These are phyloP conservation scores for Hypoxylon intermedium DNA, from an alignment of 495 filamentous ascomycete species.

Conservation along the genomic window DNA sequence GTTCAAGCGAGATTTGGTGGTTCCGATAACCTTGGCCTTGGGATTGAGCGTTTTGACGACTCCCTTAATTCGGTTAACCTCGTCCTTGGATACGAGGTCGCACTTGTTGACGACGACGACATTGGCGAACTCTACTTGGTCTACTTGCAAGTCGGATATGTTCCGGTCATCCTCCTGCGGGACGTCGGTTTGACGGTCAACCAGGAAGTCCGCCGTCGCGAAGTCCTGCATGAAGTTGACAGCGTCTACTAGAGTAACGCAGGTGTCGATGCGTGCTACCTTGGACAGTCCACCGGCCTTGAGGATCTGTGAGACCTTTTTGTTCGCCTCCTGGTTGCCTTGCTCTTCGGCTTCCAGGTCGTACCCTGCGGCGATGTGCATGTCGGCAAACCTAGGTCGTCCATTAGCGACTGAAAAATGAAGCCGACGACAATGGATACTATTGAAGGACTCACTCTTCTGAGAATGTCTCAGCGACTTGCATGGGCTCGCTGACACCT, in stretches of 20 bases:
- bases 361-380: constrained; percentile 30
- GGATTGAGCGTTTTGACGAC: constrained; percentile 59
- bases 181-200: constrained; percentile 51
- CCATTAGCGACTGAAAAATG: constrained; percentile 22
- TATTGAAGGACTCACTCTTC: constrained; percentile 55
- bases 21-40: constrained; percentile 57
- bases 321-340: constrained; percentile 24
- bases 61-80: constrained; percentile 49
- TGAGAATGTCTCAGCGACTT: constrained; percentile 68
- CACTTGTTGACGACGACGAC: constrained; percentile 65
- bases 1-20: constrained; percentile 54
- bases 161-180: constrained; percentile 65
- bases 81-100: constrained; percentile 46
- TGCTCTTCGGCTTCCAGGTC: constrained; percentile 33
- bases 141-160: constrained; percentile 66
- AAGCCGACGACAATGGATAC: constrained; percentile 39
- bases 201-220: constrained; percentile 63
- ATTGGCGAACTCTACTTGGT: constrained; percentile 69
- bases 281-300: constrained; percentile 60
- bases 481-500: constrained; percentile 68
- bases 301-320: constrained; percentile 44
- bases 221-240: constrained; percentile 66
- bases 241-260: constrained; percentile 65
- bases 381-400: constrained; percentile 41
- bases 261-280: constrained; percentile 64